These are phyloP conservation scores for Cucumis melo DNA, from an alignment of 306 rosid species.

Conservation along the genomic window DNA sequence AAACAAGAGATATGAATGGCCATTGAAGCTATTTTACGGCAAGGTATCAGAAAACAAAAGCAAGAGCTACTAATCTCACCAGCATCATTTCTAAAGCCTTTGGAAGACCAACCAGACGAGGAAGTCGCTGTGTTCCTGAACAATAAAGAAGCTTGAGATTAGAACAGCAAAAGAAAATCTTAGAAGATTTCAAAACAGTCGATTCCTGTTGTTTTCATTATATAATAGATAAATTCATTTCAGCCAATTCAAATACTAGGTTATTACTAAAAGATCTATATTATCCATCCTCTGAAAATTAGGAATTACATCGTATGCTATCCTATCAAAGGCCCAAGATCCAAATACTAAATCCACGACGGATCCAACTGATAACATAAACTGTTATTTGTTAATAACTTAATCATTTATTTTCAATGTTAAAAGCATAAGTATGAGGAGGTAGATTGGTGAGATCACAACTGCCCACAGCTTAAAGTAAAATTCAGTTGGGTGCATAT, in stretches of 20 bases:
- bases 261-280: background rate
- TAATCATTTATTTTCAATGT: background rate
- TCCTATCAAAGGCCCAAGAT: background rate
- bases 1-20: background rate
- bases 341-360: background rate
- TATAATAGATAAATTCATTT: background rate
- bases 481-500: background rate
- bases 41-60: background rate
- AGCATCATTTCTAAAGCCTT: constrained; percentile 91
- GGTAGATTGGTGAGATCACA: background rate
- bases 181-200: background rate
- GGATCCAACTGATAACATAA: background rate
- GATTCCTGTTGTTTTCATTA: background rate
- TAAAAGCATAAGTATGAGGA: no score
- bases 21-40: background rate
- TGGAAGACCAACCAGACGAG: constrained; percentile 92
- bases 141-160: constrained; percentile 20
- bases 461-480: background rate
- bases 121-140: constrained; percentile 94
- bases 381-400: background rate
- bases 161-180: constrained; percentile 6
- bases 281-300: background rate
- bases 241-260: background rate
- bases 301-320: background rate
- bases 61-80: constrained; percentile 28